phyloP scores from a whole-genome alignment of 2,329 filamentous ascomycete genomes.

The Diaporthe caulivora region DNA sequence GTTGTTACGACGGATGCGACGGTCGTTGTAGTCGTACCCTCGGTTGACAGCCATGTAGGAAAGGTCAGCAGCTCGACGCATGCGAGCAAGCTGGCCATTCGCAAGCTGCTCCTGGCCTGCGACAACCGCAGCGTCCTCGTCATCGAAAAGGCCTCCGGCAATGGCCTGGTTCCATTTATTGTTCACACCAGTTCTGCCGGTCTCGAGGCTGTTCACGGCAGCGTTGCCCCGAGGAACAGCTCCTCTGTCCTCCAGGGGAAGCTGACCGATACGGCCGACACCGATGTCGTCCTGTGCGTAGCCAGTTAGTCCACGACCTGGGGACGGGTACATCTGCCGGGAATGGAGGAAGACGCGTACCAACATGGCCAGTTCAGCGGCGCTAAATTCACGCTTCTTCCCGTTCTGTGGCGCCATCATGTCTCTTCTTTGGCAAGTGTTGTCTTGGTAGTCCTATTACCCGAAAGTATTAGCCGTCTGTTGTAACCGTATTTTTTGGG shows the following conservation, averaged over 20 bases:
- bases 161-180: constrained; percentile 41
- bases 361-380: constrained; percentile 31
- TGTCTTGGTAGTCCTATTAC: not conserved
- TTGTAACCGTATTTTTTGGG: not conserved
- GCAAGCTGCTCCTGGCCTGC: constrained; percentile 45
- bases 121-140: constrained; percentile 47
- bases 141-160: constrained; percentile 44
- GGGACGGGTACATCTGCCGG: not conserved
- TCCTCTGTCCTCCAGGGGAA: constrained; percentile 44
- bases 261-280: constrained; percentile 43
- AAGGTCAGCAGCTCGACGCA: constrained; percentile 32
- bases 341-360: not conserved
- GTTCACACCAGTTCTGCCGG: not conserved
- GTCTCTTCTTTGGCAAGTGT: too few species aligned
- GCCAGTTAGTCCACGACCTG: not conserved
- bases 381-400: constrained; percentile 9
- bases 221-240: not conserved
- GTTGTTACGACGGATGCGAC: not conserved
- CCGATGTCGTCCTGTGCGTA: constrained; percentile 48
- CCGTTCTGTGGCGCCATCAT: not conserved
- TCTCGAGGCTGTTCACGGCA: not conserved
- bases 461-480: not conserved
- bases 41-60: not conserved
- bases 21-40: not conserved
- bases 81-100: constrained; percentile 45